A percentile compares a stretch with the other conserved stretches of the same genome.
phyloP scores from a whole-genome alignment of 768 basidiomycete genomes.

The Leccinum aurantiacum region DNA sequence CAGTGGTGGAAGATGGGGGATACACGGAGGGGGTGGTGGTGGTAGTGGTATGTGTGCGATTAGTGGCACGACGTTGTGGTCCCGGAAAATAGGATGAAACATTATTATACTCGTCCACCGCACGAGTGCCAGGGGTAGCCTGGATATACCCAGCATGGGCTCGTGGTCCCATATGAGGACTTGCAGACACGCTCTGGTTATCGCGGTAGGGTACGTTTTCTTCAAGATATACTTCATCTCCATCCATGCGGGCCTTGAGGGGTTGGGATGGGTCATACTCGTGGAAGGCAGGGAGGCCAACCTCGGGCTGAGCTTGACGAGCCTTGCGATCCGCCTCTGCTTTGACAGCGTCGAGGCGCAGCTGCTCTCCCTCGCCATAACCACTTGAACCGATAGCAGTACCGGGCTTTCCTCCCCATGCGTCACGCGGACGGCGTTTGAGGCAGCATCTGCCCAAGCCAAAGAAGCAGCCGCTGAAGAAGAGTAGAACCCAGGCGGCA shows the following conservation, averaged over 20 bases:
- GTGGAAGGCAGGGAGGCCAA: constrained; percentile 72
- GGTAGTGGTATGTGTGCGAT: constrained; percentile 40
- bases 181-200: constrained; percentile 24
- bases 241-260: constrained; percentile 58
- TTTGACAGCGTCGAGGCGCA: constrained; percentile 83
- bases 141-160: constrained; percentile 61
- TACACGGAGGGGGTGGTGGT: constrained; percentile 40
- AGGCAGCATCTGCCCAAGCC: constrained; percentile 84
- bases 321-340: constrained; percentile 85
- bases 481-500: constrained; percentile 79
- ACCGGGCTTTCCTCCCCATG: constrained; percentile 38
- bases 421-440: constrained; percentile 47
- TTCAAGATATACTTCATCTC: constrained; percentile 57
- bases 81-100: constrained; percentile 45
- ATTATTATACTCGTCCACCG: constrained; percentile 75
- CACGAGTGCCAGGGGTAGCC: constrained; percentile 61
- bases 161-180: constrained; percentile 28
- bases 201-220: constrained; percentile 41
- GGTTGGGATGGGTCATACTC: constrained; percentile 65
- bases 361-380: constrained; percentile 51
- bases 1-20: constrained; percentile 31
- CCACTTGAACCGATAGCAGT: constrained; percentile 28
- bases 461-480: constrained; percentile 90
- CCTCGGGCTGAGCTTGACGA: constrained; percentile 55
- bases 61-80: constrained; percentile 42